These are phyloP conservation scores for Mrakiaceae sp. DNA, from an alignment of 1,284 basidiomycete genomes.

Conservation along the genomic window DNA sequence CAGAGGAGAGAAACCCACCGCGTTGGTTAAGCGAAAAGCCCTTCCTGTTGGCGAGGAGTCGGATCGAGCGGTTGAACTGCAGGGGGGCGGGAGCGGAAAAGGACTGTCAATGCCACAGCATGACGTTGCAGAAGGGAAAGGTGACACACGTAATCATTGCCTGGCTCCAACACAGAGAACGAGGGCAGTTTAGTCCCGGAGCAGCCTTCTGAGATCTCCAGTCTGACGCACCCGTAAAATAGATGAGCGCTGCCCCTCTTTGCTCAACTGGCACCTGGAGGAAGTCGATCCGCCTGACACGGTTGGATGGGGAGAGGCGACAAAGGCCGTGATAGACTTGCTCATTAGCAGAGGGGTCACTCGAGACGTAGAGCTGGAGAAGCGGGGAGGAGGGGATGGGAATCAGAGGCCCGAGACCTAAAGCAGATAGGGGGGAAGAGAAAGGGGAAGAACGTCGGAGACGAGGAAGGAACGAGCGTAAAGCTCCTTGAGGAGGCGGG, in stretches of 20 bases:
- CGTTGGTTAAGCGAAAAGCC: conserved; percentile 79
- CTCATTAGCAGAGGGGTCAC: conserved; percentile 38
- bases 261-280: conserved; percentile 63
- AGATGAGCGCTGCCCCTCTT: conserved; percentile 71
- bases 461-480: too few relatives aligned
- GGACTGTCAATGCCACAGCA: too few relatives aligned
- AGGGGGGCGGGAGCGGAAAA: too few relatives aligned
- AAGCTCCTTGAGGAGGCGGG: too few relatives aligned
- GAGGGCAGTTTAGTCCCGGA: too few relatives aligned
- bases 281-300: conserved; percentile 63
- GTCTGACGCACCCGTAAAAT: conserved; percentile 58
- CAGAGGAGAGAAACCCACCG: background rate
- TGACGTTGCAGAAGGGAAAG: too few relatives aligned
- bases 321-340: conserved; percentile 47
- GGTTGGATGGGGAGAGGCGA: conserved; percentile 35
- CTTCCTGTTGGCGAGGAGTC: conserved; percentile 66
- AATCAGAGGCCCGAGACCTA: background rate
- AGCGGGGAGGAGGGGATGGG: background rate
- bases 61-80: conserved; percentile 80
- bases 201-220: too few relatives aligned
- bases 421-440: background rate
- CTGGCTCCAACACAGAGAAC: too few relatives aligned
- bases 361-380: conserved; percentile 35
- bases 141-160: too few relatives aligned
- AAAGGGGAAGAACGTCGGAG: too few relatives aligned